These are phyloP conservation scores for Nicotiana tabacum DNA, from an alignment of 257 asterid genomes.

Conservation along the genomic window DNA sequence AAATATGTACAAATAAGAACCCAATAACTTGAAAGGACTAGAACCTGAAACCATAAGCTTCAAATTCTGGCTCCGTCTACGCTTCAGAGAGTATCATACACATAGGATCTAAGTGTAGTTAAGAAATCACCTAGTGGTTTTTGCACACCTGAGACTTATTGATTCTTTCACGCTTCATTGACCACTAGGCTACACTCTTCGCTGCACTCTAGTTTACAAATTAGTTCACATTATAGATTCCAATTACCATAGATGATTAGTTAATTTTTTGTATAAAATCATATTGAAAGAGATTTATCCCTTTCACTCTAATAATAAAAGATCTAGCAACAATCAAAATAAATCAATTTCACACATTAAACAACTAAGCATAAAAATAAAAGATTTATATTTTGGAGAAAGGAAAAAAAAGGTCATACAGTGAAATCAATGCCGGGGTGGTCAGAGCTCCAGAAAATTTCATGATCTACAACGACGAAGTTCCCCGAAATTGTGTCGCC, in stretches of 20 bases:
- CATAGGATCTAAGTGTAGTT: neutral
- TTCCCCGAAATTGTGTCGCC: conserved; percentile 81
- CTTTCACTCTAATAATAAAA: neutral
- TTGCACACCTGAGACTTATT: too few species aligned
- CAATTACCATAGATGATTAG: neutral
- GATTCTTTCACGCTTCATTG: too few species aligned
- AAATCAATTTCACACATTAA: neutral
- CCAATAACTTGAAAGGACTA: too few species aligned
- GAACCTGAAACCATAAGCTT: too few species aligned
- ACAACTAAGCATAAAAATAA: neutral
- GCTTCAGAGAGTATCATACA: too few species aligned
- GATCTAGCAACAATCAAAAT: neutral
- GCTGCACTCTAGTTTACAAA: too few species aligned
- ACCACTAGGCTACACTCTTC: too few species aligned
- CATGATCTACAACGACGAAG: conserved; percentile 76
- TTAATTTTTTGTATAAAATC: neutral
- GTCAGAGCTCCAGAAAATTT: conserved; percentile 64
- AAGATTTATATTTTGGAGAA: neutral
- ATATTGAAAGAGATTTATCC: neutral
- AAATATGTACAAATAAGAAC: too few species aligned
- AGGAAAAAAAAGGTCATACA: conserved; percentile 25
- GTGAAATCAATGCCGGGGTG: conserved; percentile 74
- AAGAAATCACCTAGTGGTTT: too few species aligned
- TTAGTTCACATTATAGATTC: too few species aligned
- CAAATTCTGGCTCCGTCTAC: too few species aligned